Conservation (phyloP, 352 stramenopile species). For the Phytopythium ostracodes region DNA sequence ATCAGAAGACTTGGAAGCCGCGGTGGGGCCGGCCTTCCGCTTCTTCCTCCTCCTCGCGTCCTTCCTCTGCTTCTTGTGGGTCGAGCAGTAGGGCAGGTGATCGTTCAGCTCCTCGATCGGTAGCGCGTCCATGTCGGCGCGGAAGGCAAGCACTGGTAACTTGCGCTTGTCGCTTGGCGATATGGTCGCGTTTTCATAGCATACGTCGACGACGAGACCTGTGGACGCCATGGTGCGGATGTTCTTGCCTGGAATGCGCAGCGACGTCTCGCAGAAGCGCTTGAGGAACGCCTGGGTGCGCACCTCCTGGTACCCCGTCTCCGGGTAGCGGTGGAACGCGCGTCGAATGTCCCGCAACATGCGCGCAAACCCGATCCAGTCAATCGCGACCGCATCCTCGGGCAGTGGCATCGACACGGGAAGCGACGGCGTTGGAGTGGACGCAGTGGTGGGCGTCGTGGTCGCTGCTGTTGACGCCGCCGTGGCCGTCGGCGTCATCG, state of each 20-base stretch:
- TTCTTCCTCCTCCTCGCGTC: constrained; percentile 67
- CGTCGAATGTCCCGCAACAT: constrained; percentile 79
- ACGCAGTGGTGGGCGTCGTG: neutral
- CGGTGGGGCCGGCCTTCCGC: constrained; percentile 28
- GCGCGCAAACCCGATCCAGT: constrained; percentile 68
- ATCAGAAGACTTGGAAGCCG: constrained; percentile 5
- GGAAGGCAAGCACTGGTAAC: constrained; percentile 87
- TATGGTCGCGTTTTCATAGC: constrained; percentile 58
- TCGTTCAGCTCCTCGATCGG: constrained; percentile 88
- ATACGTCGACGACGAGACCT: constrained; percentile 91
- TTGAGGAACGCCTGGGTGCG: constrained; percentile 86
- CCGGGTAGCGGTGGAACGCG: constrained; percentile 86
- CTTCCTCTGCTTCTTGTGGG: constrained; percentile 51
- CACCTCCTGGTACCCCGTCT: constrained; percentile 90
- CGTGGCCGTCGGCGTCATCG: neutral
- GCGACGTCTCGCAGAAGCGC: constrained; percentile 73
- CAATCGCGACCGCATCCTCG: constrained; percentile 18
- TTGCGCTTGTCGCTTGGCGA: constrained; percentile 45
- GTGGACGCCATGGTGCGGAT: constrained; percentile 76
- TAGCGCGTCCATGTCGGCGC: constrained; percentile 95
- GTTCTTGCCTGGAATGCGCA: constrained; percentile 71
- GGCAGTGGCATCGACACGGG: constrained; percentile 1
- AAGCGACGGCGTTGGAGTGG: neutral
- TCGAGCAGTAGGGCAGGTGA: constrained; percentile 76
- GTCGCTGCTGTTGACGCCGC: neutral